phyloP scores from a whole-genome alignment of 805 yeast genomes.

The Saturnispora serradocipensis region DNA sequence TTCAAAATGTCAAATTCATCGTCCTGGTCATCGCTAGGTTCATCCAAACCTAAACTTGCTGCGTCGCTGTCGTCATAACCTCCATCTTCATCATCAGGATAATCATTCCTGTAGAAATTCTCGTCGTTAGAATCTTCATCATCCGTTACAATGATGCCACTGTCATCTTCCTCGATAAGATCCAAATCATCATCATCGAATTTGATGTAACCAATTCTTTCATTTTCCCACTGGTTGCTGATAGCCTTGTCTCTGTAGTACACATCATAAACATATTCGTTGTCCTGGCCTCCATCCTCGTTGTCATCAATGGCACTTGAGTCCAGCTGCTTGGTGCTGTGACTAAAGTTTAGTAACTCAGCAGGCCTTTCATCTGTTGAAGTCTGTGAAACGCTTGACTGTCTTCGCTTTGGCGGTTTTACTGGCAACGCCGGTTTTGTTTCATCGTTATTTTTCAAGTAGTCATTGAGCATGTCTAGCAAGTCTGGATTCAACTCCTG shows the following conservation, averaged over 20 bases:
- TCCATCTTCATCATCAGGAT: slow-evolving; percentile 89
- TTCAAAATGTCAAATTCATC: slow-evolving; percentile 29
- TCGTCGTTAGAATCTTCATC: slow-evolving; percentile 89
- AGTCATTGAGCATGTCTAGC: slow-evolving; percentile 64
- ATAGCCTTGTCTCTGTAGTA: slow-evolving; percentile 57
- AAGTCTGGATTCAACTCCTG: slow-evolving; percentile 48
- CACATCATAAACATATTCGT: slow-evolving; percentile 88
- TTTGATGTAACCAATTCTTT: slow-evolving; percentile 41
- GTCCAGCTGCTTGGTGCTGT: background rate
- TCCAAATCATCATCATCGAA: slow-evolving; percentile 43
- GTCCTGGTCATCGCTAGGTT: slow-evolving; percentile 32
- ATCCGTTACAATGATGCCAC: slow-evolving; percentile 33
- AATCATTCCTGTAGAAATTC: slow-evolving; percentile 83
- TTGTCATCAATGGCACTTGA: slow-evolving; percentile 20
- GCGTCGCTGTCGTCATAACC: slow-evolving; percentile 29
- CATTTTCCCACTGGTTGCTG: slow-evolving; percentile 31
- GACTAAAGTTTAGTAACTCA: background rate
- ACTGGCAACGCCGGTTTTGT: slow-evolving; percentile 9
- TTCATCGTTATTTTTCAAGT: slow-evolving; percentile 34
- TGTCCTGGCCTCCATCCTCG: slow-evolving; percentile 8
- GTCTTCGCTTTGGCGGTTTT: slow-evolving; percentile 24
- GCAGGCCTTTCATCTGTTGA: slow-evolving; percentile 13
- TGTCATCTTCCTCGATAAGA: slow-evolving; percentile 30
- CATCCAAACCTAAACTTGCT: slow-evolving; percentile 19
- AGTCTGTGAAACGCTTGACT: slow-evolving; percentile 19